phyloP scores from a whole-genome alignment of 495 filamentous ascomycete genomes.

The Podospora bellae-mahoneyi region DNA sequence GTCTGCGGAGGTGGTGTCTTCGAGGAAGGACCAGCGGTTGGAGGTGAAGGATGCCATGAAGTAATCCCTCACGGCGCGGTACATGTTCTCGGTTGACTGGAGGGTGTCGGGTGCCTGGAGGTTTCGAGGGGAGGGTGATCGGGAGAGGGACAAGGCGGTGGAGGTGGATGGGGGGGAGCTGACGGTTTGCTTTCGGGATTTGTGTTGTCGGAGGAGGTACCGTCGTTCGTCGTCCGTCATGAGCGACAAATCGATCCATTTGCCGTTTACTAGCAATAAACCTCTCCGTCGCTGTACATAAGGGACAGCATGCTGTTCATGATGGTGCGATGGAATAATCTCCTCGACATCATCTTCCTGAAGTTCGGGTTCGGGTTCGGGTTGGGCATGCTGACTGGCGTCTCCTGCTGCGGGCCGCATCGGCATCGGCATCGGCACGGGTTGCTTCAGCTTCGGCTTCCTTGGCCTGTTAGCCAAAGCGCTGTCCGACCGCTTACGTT shows the following conservation, averaged over 20 bases:
- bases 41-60: constrained; percentile 14
- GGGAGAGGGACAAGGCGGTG: background rate
- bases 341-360: background rate
- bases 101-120: constrained; percentile 4
- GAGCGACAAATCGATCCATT: background rate
- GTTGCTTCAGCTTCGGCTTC: constrained; percentile 1
- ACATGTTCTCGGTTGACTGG: constrained; percentile 12
- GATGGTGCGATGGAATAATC: background rate
- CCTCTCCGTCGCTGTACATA: background rate
- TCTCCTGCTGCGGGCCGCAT: background rate
- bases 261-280: background rate
- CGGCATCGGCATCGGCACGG: background rate
- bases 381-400: background rate
- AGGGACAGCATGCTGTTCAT: background rate
- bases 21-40: constrained; percentile 11
- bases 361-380: constrained; percentile 6
- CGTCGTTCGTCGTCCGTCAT: background rate
- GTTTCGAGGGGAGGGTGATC: background rate
- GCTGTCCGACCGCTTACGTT: background rate
- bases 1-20: background rate
- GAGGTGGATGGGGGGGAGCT: background rate
- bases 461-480: background rate
- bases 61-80: constrained; percentile 17
- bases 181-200: background rate
- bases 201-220: background rate